Evolutionary conservation across 192 early-diverging fungal genomes (phyloP).

Genomic region (Backusella australiensis): DNA sequence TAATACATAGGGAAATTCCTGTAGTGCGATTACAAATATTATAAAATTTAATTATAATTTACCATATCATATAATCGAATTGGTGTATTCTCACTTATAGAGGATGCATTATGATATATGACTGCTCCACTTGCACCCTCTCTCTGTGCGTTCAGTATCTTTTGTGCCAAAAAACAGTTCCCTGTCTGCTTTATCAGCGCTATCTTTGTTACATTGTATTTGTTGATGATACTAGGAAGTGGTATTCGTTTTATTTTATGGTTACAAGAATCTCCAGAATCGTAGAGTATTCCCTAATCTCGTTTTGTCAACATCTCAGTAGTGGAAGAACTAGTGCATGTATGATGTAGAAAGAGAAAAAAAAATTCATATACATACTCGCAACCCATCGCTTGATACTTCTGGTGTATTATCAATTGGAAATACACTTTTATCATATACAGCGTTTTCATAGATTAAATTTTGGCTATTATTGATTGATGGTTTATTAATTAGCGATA

Average conservation of each 20-base stretch:
- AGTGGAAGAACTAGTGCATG: not conserved
- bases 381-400: not conserved
- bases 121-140: constrained; percentile 23
- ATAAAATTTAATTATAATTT: not conserved
- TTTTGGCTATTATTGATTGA: not conserved
- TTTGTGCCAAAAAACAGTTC: constrained; percentile 17
- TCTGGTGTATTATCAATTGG: not conserved
- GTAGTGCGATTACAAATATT: not conserved
- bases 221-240: not conserved
- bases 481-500: not conserved
- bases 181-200: constrained; percentile 9
- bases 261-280: constrained; percentile 14
- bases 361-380: not conserved
- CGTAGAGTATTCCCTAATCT: constrained; percentile 20
- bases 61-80: not conserved
- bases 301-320: not conserved
- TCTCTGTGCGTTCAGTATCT: constrained; percentile 12
- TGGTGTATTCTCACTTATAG: not conserved
- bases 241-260: not conserved
- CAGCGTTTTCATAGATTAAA: not conserved
- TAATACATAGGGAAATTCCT: not conserved
- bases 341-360: not conserved
- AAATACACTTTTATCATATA: not conserved
- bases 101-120: constrained; percentile 18
- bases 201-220: constrained; percentile 10